phyloP scores from a whole-genome alignment of 306 rosid species.

The Cucurbita maxima region DNA sequence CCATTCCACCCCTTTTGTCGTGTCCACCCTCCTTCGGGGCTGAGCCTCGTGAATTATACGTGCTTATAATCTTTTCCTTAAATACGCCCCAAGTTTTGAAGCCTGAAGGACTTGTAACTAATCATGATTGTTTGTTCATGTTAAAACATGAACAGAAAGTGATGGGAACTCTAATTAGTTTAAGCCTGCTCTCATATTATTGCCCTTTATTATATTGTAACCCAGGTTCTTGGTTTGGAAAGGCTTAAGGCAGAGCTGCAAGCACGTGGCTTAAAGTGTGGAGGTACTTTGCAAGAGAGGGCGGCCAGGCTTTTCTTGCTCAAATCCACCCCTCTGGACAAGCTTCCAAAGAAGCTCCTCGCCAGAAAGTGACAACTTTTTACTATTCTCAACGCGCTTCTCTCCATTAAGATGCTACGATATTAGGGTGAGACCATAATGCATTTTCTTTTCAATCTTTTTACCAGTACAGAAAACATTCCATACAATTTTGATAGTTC shows the following conservation, averaged over 20 bases:
- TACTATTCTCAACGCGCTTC: background rate
- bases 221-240: constrained; percentile 71
- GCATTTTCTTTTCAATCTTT: background rate
- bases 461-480: background rate
- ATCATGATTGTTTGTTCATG: background rate
- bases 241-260: constrained; percentile 71
- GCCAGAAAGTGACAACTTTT: constrained; percentile 43
- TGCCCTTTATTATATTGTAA: background rate
- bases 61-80: background rate
- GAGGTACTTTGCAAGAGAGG: constrained; percentile 83
- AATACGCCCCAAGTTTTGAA: background rate
- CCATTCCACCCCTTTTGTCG: too few relatives aligned
- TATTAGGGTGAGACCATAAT: background rate
- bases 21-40: too few relatives aligned
- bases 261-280: constrained; percentile 68
- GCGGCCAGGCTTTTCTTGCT: constrained; percentile 84
- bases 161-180: background rate
- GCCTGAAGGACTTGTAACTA: background rate
- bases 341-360: constrained; percentile 72
- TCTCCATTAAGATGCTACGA: background rate
- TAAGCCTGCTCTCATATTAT: background rate
- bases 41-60: background rate
- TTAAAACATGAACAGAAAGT: too few relatives aligned
- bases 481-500: background rate
- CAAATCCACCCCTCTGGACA: constrained; percentile 56